These are phyloP conservation scores for Fomes fomentarius DNA, from an alignment of 1,284 basidiomycete genomes.

Conservation along the genomic window DNA sequence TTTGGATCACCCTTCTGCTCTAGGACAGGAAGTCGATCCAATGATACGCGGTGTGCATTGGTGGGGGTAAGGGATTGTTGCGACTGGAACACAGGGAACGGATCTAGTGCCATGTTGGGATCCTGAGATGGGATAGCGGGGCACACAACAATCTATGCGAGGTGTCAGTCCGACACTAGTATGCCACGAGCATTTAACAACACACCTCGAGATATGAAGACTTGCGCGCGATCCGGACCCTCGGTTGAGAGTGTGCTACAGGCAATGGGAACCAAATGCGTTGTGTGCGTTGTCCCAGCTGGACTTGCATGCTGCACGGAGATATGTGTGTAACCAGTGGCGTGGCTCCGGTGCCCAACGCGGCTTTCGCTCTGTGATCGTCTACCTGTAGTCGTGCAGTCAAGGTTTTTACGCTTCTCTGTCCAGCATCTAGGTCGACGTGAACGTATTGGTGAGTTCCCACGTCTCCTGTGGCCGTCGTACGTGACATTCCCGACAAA, in stretches of 20 bases:
- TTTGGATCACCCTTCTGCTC: neutral
- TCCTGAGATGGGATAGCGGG: no score
- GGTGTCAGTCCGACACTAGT: no score
- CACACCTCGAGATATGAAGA: slow-evolving; percentile 31
- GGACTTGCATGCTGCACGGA: neutral
- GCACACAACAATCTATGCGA: no score
- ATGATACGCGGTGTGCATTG: no score
- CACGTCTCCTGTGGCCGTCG: neutral
- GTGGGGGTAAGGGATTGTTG: no score
- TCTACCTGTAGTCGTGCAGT: neutral
- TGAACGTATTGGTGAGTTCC: slow-evolving; percentile 35
- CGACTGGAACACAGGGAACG: no score
- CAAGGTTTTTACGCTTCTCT: neutral
- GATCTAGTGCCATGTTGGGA: no score
- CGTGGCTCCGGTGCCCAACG: slow-evolving; percentile 12
- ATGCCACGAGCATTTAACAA: no score
- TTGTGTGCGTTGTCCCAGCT: neutral
- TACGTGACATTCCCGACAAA: neutral
- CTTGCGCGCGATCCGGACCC: slow-evolving; percentile 12
- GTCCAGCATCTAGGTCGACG: slow-evolving; percentile 8
- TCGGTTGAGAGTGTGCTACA: neutral
- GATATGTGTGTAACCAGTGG: neutral
- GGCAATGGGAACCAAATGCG: neutral
- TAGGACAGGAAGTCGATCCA: no score
- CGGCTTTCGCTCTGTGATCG: neutral